Base-by-base conservation (phyloP, 2,329 filamentous ascomycete genomes). In the Colletotrichum higginsianum region DNA sequence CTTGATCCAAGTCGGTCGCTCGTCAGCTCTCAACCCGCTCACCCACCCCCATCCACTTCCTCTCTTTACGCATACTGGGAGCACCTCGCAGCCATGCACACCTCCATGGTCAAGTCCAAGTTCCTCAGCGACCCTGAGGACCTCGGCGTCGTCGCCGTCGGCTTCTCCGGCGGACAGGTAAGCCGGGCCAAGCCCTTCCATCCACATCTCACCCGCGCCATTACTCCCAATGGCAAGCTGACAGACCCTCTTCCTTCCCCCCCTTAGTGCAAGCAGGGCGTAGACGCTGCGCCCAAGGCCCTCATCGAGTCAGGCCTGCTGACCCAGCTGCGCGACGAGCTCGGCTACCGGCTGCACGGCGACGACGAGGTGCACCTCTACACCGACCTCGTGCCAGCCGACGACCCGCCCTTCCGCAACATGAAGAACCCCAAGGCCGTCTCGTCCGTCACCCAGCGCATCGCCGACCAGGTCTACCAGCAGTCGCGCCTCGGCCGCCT, bases 161-260 rank as follows among this genome's bases (percentile, higher is more conserved):
- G 96, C 74, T 99, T 98, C 86, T 97, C 95, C 65, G 96, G 96
- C 75, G 96, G 96, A 68, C 96, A 98, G 90, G 95, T 96, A 90
- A 77, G 87, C 78, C 62, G 9, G 7, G 6, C 35, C 35, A 26
- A 26, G 4, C 21, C 58, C 50, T 58, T 49, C 7, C 62, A 9
- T 38, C 23, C n/a, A 26, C 11, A 3, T 38, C 15, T 38, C 44
- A 16, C 55, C 58, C 38, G 40, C 21, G 66, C 30, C 11, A 21
- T 42, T 15, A 23, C 7, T 26, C 13, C 8, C 13, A 18, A 15
- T 13, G 9, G 16, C 47, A 26, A 35, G 26, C 26, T 26, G 26
- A 67, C 50, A 40, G 21, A 15, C 35, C 72, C 52, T 40, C 71
- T 75, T 44, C 72, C 70, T 53, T 53, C 46, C 58, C 66, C 67